Evolutionary conservation across 2,329 filamentous ascomycete genomes (phyloP).

Genomic region (Diaporthe caulivora): DNA sequence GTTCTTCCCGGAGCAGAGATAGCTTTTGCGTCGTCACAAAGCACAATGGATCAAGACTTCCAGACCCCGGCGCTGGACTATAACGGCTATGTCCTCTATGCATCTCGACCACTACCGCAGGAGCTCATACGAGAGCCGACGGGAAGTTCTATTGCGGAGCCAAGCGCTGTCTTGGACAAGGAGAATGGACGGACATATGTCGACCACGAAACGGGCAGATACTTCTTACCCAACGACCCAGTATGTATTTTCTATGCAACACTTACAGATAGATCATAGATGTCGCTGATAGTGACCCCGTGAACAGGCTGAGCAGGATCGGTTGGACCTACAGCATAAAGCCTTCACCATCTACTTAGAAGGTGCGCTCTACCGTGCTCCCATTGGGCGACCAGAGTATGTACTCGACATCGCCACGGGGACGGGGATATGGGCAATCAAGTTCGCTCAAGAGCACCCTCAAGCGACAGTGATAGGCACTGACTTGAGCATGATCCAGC

Average conservation of each 20-base stretch:
- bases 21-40: not conserved
- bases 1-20: not conserved
- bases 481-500: slow-evolving; percentile 38
- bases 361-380: slow-evolving; percentile 29
- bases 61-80: not conserved
- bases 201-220: slow-evolving; percentile 21
- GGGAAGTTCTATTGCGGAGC: slow-evolving; percentile 15
- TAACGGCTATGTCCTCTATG: slow-evolving; percentile 16
- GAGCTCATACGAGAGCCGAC: slow-evolving; percentile 25
- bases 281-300: not conserved
- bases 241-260: not conserved
- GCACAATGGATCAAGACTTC: not conserved
- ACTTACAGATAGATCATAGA: not conserved
- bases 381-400: slow-evolving; percentile 4
- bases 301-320: slow-evolving; percentile 27
- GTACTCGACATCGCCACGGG: slow-evolving; percentile 36
- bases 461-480: slow-evolving; percentile 34
- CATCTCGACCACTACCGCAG: not conserved
- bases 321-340: slow-evolving; percentile 35
- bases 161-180: not conserved
- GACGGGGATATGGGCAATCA: slow-evolving; percentile 38
- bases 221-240: slow-evolving; percentile 29
- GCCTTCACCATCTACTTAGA: slow-evolving; percentile 26
- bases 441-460: slow-evolving; percentile 34
- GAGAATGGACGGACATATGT: slow-evolving; percentile 23